Base-by-base conservation (phyloP, 73 alveolate genomes). In the Paraurostyla sp. region DNA sequence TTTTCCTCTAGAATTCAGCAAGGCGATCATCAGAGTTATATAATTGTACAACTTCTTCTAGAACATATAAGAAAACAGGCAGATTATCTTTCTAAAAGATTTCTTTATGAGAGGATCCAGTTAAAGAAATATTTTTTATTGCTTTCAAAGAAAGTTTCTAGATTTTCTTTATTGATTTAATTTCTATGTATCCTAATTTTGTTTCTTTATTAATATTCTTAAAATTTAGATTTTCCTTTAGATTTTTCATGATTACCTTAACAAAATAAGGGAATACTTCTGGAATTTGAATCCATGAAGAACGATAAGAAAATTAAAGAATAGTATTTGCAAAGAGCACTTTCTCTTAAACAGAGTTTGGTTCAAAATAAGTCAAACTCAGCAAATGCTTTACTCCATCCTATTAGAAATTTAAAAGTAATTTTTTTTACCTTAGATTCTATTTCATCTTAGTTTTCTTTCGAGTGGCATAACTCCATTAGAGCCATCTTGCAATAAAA, bases 211-310 rank as follows among this genome's bases (percentile, higher is more conserved):
- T 30, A 23, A 9, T 35, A 4, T 23, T 30, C 22, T 27, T 58
- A n/a, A n/a, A n/a, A 29, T 18, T 25, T 35, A 81, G 50, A 4
- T 27, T n/a, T 40, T 81, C 91, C 29, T 46, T 43, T n/a, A 73
- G 59, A 25, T 73, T 73, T 49, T 73, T 73, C 69, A 73, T 73
- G 7, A 73, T 45, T n/a, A 73, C 86, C 46, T 56, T 48, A 15
- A 81, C 91, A 30, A 81, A 57, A 32, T 52, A 60, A 6, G 91
- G 71, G 71, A 81, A 81, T 0, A 81, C 82, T n/a, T 56, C 68
- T 1, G 81, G 76, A 18, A 81, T 81, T 42, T 81, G 56, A 13
- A 56, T 52, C 69, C 76, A 81, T 2, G 76, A 52, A 58, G 91
- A 58, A 20, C 82, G 3, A 27, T 58, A 52, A 40, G 71, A 23